Conservation (phyloP, 1,284 basidiomycete species). For the Heterobasidion occidentale region DNA sequence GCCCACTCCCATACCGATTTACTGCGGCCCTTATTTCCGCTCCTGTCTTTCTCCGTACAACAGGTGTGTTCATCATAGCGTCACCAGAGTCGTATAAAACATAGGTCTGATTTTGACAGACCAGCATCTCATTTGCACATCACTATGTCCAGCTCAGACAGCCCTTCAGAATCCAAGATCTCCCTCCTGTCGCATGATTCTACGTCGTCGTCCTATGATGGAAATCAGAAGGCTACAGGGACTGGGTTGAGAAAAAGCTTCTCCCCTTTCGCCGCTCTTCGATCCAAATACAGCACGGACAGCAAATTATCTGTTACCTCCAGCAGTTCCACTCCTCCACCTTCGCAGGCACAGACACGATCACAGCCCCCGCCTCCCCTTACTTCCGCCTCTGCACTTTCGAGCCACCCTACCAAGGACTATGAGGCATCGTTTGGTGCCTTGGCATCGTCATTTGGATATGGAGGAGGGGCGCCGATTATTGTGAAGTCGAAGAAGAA, state of each 20-base stretch:
- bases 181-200: slow-evolving; percentile 3
- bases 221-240: background rate
- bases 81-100: too few species aligned
- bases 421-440: slow-evolving; percentile 8
- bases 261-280: background rate
- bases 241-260: background rate
- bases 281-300: background rate
- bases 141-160: background rate
- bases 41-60: too few species aligned
- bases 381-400: background rate
- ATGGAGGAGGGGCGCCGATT: background rate
- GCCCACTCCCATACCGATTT: background rate
- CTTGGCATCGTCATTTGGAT: slow-evolving; percentile 7
- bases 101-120: too few species aligned
- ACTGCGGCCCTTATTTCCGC: too few species aligned
- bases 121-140: background rate
- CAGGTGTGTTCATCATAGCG: too few species aligned
- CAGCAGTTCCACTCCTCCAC: too few species aligned
- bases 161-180: background rate
- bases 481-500: background rate
- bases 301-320: background rate
- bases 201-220: background rate
- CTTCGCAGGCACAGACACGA: background rate
- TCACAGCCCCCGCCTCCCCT: background rate
- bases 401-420: slow-evolving; percentile 2